phyloP scores from a whole-genome alignment of 768 basidiomycete species.

The Tephrocybe sp. region DNA sequence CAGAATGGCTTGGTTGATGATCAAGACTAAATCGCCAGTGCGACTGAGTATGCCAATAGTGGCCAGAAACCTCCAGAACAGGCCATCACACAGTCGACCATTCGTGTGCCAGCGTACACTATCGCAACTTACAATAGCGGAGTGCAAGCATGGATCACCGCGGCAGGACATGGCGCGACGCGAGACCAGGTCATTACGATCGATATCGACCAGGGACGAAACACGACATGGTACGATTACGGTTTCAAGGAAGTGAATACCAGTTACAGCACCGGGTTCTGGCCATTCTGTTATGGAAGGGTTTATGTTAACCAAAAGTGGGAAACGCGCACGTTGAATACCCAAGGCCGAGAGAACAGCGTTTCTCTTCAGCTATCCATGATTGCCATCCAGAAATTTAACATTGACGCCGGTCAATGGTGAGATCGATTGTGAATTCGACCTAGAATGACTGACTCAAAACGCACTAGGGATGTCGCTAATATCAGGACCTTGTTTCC shows the following conservation, averaged over 20 bases:
- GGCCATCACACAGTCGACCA: no score
- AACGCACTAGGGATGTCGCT: constrained; percentile 3
- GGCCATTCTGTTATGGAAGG: constrained; percentile 8
- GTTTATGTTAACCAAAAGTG: neutral
- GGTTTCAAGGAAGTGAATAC: constrained; percentile 5
- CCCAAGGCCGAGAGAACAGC: constrained; percentile 4
- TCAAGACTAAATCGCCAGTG: neutral
- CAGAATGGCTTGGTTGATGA: neutral
- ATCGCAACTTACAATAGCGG: constrained; percentile 4
- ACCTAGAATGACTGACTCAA: neutral
- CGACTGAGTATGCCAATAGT: neutral
- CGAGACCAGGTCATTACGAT: constrained; percentile 8
- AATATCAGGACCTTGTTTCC: constrained; percentile 12
- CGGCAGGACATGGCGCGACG: neutral
- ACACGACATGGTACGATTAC: constrained; percentile 10
- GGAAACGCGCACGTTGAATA: constrained; percentile 6
- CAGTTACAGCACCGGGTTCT: constrained; percentile 4
- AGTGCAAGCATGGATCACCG: constrained; percentile 5
- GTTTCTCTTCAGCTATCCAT: constrained; percentile 3
- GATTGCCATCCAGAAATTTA: constrained; percentile 10
- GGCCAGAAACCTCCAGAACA: neutral
- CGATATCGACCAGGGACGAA: constrained; percentile 5
- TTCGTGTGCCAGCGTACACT: constrained; percentile 2
- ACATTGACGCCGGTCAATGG: constrained; percentile 6
- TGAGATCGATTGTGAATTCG: constrained; percentile 4